Evolutionary conservation across 345 rosid species (phyloP).

Genomic region (Dovyalis caffra): DNA sequence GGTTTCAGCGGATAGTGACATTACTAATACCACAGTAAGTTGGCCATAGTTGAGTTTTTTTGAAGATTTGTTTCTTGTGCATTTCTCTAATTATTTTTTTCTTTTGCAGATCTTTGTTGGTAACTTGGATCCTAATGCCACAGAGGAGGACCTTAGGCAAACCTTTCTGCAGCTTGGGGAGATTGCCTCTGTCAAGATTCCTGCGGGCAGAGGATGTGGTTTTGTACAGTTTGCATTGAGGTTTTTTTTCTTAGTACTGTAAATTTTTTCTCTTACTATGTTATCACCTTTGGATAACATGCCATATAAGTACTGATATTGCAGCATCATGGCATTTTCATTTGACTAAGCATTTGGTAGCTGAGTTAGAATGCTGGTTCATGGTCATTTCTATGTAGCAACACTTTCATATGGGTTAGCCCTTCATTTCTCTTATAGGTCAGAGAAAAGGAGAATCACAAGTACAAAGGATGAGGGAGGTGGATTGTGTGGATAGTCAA

Average conservation of each 20-base stretch:
- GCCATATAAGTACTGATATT: background rate
- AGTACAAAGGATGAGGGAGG: slow-evolving; percentile 12
- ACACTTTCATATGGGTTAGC: slow-evolving; percentile 6
- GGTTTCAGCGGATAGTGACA: slow-evolving; percentile 66
- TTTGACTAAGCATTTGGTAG: background rate
- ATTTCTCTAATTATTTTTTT: slow-evolving; percentile 25
- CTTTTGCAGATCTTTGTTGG: slow-evolving; percentile 64
- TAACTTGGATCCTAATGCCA: slow-evolving; percentile 76
- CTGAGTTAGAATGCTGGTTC: background rate
- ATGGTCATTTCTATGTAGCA: background rate
- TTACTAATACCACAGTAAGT: slow-evolving; percentile 82
- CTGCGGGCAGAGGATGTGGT: slow-evolving; percentile 83
- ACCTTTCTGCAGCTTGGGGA: slow-evolving; percentile 74
- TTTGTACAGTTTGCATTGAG: slow-evolving; percentile 76
- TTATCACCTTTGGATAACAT: background rate
- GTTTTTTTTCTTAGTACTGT: slow-evolving; percentile 28
- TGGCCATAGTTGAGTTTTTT: slow-evolving; percentile 6
- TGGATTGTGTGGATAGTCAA: slow-evolving; percentile 9
- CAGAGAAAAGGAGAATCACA: slow-evolving; percentile 17
- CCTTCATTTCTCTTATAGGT: slow-evolving; percentile 4
- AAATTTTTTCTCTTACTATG: background rate
- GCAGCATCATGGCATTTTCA: background rate
- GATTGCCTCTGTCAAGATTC: slow-evolving; percentile 74
- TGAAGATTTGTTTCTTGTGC: slow-evolving; percentile 4
- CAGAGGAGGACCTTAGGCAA: slow-evolving; percentile 85